These are phyloP conservation scores for Cladobotryum mycophilum DNA, from an alignment of 2,329 filamentous ascomycete species.

Conservation along the genomic window DNA sequence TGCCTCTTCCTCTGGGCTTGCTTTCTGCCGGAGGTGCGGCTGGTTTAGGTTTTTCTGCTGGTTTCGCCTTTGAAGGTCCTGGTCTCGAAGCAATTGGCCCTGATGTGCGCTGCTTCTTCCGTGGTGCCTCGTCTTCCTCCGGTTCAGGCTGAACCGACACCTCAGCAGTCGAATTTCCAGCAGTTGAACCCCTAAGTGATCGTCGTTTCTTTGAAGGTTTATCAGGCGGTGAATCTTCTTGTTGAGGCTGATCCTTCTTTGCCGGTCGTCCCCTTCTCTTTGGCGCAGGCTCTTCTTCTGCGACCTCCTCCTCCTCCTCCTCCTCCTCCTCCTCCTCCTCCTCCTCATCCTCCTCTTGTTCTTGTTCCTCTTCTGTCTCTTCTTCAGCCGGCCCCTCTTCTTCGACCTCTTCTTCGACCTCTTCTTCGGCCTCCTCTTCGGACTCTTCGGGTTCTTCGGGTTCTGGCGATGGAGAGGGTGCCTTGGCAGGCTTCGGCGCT, in stretches of 20 bases:
- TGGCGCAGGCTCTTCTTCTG: conserved; percentile 3
- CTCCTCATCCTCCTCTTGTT: conserved; percentile 4
- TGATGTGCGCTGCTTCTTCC: conserved; percentile 23
- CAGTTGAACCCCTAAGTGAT: conserved; percentile 5
- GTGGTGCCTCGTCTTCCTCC: conserved; percentile 18
- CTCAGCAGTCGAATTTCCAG: conserved; percentile 7
- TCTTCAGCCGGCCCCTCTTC: conserved; percentile 11
- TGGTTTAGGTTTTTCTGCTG: conserved; percentile 4
- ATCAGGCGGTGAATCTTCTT: background rate
- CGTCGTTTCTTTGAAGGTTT: conserved; percentile 11
- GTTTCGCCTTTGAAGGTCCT: conserved; percentile 15
- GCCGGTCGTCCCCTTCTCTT: conserved; percentile 14
- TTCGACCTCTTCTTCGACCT: conserved; percentile 8
- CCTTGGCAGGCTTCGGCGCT: background rate
- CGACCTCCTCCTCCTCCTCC: conserved; percentile 6
- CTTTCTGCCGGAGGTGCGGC: conserved; percentile 6
- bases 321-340: conserved; percentile 10
- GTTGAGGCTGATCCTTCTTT: conserved; percentile 9
- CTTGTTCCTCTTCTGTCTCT: conserved; percentile 5
- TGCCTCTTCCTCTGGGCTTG: conserved; percentile 22
- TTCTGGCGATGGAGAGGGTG: conserved; percentile 3
- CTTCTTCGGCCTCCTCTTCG: conserved; percentile 8
- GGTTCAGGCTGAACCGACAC: conserved; percentile 18
- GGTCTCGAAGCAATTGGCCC: conserved; percentile 20
- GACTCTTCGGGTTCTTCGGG: conserved; percentile 13